Evolutionary conservation across 2,329 filamentous ascomycete species (phyloP).

Genomic region (Hypoxylon sp.): DNA sequence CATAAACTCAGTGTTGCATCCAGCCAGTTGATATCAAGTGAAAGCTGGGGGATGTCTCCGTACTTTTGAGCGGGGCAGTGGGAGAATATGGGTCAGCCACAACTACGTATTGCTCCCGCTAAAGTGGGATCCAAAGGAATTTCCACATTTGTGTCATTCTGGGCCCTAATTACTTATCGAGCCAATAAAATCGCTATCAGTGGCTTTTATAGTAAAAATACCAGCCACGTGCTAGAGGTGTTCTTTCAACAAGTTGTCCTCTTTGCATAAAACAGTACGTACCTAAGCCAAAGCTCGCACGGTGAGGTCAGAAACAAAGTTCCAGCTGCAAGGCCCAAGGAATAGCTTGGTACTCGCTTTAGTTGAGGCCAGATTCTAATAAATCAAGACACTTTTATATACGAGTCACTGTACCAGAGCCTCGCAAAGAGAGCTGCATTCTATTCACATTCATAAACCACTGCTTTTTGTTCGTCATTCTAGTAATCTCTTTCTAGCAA

Average conservation of each 20-base stretch:
- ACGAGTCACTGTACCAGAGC: constrained; percentile 27
- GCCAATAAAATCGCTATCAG: constrained; percentile 51
- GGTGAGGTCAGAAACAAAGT: constrained; percentile 46
- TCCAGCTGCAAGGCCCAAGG: constrained; percentile 27
- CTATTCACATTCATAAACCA: constrained; percentile 9
- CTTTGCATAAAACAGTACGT: constrained; percentile 35
- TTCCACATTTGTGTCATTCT: constrained; percentile 40
- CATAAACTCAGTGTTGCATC: neutral
- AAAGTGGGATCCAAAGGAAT: constrained; percentile 18
- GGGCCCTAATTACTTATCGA: constrained; percentile 42
- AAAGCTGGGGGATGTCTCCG: constrained; percentile 4
- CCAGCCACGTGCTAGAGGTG: constrained; percentile 43
- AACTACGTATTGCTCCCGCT: neutral
- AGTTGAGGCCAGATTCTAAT: constrained; percentile 47
- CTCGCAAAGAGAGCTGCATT: constrained; percentile 23
- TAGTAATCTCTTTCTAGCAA: constrained; percentile 17
- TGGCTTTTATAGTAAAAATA: constrained; percentile 47
- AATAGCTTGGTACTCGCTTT: constrained; percentile 33
- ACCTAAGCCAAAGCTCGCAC: constrained; percentile 45
- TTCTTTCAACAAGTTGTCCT: constrained; percentile 51
- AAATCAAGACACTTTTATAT: constrained; percentile 34
- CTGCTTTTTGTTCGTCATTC: constrained; percentile 13
- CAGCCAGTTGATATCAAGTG: neutral
- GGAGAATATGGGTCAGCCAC: constrained; percentile 29
- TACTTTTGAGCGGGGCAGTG: constrained; percentile 7